Base-by-base conservation (phyloP, 2,329 filamentous ascomycete genomes). In the Fusarium foetens region DNA sequence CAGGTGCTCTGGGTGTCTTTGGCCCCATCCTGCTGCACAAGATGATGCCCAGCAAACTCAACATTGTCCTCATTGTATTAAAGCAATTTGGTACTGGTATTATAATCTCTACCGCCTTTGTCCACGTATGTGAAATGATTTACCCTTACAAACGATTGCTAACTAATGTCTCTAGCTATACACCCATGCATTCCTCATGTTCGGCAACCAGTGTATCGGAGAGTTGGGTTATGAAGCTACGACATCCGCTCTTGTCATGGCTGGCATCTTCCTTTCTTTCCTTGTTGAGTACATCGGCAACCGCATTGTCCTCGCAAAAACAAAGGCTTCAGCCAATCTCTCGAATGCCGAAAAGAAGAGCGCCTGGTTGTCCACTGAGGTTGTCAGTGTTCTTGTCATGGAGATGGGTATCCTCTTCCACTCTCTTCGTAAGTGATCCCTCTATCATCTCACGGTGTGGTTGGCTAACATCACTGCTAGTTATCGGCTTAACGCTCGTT, bases 351-450 rank as follows among this genome's bases (percentile, higher is more conserved):
- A 79, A n/a, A 78, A 71, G 42, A 73, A 76, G 38, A 63, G 70
- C 8, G 75, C 70, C 12, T 48, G 78, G 17, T 59, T 81, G 6
- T 81, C 81, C 4, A 81, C 82, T 38, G 85, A 87, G 51, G 87
- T 89, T 57, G 83, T 92, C 36, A 88, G 87, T 52, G 90, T 93
- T n/a, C 75, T 89, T 21, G 89, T 94, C 36, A 88, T 94, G 79
- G 92, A 94, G 80, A 87, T 88, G 0, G 92, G 92, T 6, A 90
- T 94, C 59, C 85, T 94, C 51, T 94, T 94, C 81, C 92, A 94
- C 81, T 93, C 91, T 3, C 84, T 93, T 21, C 80, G 89, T 90
- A 84, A 80, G 87, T 81, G 23, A 17, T 51, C 14, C 10, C 39
- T 17, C 19, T 13, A 13, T 9, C 53, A 21, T 33, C 12, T 10